A percentile compares a stretch with the other conserved stretches of the same genome.
These are phyloP conservation scores for Citrus trifoliata DNA, from an alignment of 345 rosid genomes.

Conservation along the genomic window DNA sequence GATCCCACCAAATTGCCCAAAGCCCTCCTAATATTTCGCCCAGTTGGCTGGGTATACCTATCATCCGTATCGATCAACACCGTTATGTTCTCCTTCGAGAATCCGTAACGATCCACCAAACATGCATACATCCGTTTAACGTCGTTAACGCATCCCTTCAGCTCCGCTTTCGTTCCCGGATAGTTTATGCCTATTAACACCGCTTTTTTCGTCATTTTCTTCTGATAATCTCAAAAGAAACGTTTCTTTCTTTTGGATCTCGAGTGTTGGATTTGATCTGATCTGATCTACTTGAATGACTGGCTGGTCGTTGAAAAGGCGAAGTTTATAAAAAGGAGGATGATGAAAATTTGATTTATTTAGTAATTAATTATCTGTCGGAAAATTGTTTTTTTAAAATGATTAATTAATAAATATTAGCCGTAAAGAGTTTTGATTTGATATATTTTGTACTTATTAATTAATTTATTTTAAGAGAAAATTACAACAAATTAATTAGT, in stretches of 20 bases:
- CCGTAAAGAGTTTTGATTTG: background rate
- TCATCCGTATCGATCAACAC: slow-evolving; percentile 71
- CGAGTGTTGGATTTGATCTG: background rate
- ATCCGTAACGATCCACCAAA: slow-evolving; percentile 66
- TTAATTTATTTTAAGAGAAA: no score
- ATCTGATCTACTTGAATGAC: background rate
- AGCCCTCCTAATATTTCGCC: slow-evolving; percentile 66
- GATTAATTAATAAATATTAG: background rate
- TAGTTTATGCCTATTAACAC: slow-evolving; percentile 83
- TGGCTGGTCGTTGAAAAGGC: background rate
- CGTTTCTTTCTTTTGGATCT: background rate
- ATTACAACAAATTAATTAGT: no score
- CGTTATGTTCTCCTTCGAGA: slow-evolving; percentile 55
- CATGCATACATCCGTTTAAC: slow-evolving; percentile 58
- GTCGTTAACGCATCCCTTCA: slow-evolving; percentile 92
- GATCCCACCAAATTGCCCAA: slow-evolving; percentile 52
- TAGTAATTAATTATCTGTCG: background rate
- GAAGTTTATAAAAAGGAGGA: background rate
- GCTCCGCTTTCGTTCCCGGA: slow-evolving; percentile 81
- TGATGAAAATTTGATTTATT: background rate
- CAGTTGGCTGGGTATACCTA: slow-evolving; percentile 65
- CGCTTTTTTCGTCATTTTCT: slow-evolving; percentile 66
- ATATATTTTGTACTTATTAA: no score
- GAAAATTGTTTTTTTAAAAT: background rate
- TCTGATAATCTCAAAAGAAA: background rate